Percentiles rank a stretch among this genome's conserved stretches.
Evolutionary conservation across 352 stramenopile genomes (phyloP).

Genomic region (Pythium guiyangense): DNA sequence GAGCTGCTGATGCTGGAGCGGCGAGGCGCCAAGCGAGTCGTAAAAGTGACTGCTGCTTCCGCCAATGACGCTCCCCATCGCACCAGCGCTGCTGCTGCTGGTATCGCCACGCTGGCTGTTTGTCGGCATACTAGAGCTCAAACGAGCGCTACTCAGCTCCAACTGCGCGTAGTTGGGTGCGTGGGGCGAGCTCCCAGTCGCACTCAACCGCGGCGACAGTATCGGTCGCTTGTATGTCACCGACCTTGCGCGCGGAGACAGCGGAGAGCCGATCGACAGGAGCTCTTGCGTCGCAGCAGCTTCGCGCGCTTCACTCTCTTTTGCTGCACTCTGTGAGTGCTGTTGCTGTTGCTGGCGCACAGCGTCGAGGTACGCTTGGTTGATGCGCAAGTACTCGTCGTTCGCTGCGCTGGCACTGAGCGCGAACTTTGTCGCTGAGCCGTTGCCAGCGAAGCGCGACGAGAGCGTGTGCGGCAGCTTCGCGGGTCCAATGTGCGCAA

Average conservation of each 20-base stretch:
- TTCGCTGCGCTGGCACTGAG: background rate
- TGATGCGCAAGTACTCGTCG: conserved; percentile 2
- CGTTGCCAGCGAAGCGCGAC: conserved; percentile 2
- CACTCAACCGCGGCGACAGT: background rate
- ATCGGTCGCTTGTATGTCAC: conserved; percentile 9
- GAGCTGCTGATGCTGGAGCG: background rate
- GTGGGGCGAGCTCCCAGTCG: background rate
- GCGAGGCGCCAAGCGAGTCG: background rate
- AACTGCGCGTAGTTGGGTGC: background rate
- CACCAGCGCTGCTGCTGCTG: background rate
- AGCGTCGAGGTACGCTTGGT: background rate
- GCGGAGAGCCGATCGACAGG: background rate
- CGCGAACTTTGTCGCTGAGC: background rate
- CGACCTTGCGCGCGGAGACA: conserved; percentile 10
- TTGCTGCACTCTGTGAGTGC: conserved; percentile 10
- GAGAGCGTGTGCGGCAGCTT: background rate
- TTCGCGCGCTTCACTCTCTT: conserved; percentile 11
- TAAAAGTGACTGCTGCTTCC: conserved; percentile 1
- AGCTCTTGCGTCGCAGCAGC: conserved; percentile 1
- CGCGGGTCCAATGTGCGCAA: background rate
- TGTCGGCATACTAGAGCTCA: background rate
- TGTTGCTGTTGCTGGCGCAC: conserved; percentile 12
- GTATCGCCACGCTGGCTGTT: background rate
- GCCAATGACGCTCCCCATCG: background rate
- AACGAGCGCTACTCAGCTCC: conserved; percentile 3